A percentile compares a stretch with the other conserved stretches of the same genome.
Conservation (phyloP, 2,329 filamentous ascomycete genomes). For the Coniochaeta prunicola region DNA sequence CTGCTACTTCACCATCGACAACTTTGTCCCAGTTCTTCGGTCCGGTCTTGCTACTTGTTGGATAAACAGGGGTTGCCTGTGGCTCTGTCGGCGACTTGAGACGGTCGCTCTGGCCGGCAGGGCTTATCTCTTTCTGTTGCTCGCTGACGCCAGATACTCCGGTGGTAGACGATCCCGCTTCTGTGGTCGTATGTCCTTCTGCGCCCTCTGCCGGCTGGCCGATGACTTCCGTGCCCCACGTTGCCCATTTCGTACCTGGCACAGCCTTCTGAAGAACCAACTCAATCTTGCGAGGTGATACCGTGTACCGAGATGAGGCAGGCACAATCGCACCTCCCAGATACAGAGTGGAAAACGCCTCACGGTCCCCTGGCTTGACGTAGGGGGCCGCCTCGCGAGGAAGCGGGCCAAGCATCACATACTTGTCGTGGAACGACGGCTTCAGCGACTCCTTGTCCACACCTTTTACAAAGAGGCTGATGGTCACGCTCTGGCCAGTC, state of each 20-base stretch:
- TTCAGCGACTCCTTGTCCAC: constrained; percentile 17
- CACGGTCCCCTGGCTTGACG: constrained; percentile 14
- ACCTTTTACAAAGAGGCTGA: constrained; percentile 33
- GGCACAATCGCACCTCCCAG: constrained; percentile 18
- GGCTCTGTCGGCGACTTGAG: constrained; percentile 4
- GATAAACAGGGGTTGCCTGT: constrained; percentile 54
- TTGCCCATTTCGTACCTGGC: constrained; percentile 20
- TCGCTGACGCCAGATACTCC: neutral
- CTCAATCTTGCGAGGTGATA: constrained; percentile 25
- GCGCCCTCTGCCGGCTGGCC: neutral
- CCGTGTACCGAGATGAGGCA: constrained; percentile 13
- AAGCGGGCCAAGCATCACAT: constrained; percentile 14
- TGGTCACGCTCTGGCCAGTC: constrained; percentile 24
- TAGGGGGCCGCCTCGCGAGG: constrained; percentile 15
- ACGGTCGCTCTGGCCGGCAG: neutral
- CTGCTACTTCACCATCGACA: constrained; percentile 40
- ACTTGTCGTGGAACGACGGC: constrained; percentile 12
- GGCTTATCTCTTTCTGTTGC: neutral
- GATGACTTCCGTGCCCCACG: constrained; percentile 20
- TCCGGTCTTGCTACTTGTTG: constrained; percentile 76
- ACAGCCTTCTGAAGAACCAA: constrained; percentile 20
- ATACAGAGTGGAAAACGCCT: constrained; percentile 14
- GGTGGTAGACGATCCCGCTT: neutral
- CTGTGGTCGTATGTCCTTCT: neutral
- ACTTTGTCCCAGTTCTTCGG: constrained; percentile 91